Evolutionary conservation across 2,329 filamentous ascomycete genomes (phyloP).

Genomic region (Chaetomium sp.): DNA sequence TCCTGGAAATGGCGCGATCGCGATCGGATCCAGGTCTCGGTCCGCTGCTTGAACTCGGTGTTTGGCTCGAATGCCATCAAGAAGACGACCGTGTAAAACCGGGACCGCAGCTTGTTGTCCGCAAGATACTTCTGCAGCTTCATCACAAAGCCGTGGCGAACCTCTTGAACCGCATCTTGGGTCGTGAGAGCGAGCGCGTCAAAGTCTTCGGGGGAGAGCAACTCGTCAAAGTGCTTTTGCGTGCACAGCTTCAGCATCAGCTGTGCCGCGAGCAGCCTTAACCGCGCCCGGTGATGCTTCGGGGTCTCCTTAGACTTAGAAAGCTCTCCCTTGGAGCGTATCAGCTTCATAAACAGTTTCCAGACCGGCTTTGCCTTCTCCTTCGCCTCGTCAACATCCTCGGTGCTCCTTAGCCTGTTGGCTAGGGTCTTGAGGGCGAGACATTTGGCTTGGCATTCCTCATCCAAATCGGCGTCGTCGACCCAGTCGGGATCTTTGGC

Average conservation of each 20-base stretch:
- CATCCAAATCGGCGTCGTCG: conserved; percentile 67
- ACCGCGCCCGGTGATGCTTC: conserved; percentile 73
- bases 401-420: conserved; percentile 72
- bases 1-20: conserved; percentile 67
- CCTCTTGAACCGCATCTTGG: conserved; percentile 73
- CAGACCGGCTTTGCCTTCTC: conserved; percentile 69
- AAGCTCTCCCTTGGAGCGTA: conserved; percentile 77
- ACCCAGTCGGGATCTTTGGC: conserved; percentile 66
- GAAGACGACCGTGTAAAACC: conserved; percentile 90
- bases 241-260: conserved; percentile 82
- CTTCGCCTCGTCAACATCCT: conserved; percentile 56
- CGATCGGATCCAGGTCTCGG: conserved; percentile 87
- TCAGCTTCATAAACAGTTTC: conserved; percentile 74
- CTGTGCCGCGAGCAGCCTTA: conserved; percentile 80
- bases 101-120: conserved; percentile 65
- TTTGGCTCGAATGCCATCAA: conserved; percentile 88
- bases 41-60: conserved; percentile 68
- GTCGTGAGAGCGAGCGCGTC: conserved; percentile 78
- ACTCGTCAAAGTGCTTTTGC: conserved; percentile 71
- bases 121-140: conserved; percentile 91
- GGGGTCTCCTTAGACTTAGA: conserved; percentile 76
- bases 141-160: conserved; percentile 77
- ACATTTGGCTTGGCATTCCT: conserved; percentile 81
- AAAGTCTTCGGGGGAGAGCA: conserved; percentile 74
- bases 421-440: conserved; percentile 83